Conservation (phyloP, 768 basidiomycete species). For the Rhizopogon salebrosus region DNA sequence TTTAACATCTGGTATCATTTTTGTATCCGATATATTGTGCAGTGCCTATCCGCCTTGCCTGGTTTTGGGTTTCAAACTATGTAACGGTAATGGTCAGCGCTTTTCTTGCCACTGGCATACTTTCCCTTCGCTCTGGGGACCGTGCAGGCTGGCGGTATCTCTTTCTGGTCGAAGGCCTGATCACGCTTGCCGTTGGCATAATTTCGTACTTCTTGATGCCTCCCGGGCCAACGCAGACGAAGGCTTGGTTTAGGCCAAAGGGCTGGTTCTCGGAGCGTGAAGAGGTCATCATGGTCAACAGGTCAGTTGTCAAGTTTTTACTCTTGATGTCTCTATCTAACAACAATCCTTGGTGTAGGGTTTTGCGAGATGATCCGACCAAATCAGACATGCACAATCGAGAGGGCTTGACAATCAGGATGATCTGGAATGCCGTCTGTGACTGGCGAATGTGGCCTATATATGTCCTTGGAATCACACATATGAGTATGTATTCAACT, state of each 20-base stretch:
- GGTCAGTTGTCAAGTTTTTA: constrained; percentile 16
- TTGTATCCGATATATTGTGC: background rate
- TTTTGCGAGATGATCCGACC: constrained; percentile 55
- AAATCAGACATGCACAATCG: constrained; percentile 68
- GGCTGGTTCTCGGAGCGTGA: constrained; percentile 60
- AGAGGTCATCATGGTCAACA: constrained; percentile 51
- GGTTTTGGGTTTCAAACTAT: constrained; percentile 65
- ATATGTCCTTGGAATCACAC: constrained; percentile 50
- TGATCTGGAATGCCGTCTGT: constrained; percentile 45
- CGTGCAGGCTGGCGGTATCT: constrained; percentile 54
- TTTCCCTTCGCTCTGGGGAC: constrained; percentile 22
- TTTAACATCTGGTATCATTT: background rate
- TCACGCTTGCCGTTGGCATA: constrained; percentile 47
- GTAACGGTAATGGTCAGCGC: constrained; percentile 48
- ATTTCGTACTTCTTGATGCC: constrained; percentile 55
- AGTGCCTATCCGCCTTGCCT: constrained; percentile 43
- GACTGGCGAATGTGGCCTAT: constrained; percentile 67
- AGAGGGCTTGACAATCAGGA: constrained; percentile 44
- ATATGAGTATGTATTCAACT: constrained; percentile 37
- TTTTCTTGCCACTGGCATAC: constrained; percentile 57
- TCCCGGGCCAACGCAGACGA: constrained; percentile 52
- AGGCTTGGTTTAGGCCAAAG: constrained; percentile 48
- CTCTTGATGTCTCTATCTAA: background rate
- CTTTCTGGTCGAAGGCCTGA: constrained; percentile 46
- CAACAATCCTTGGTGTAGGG: constrained; percentile 15